Conservation (phyloP, 2,329 filamentous ascomycete genomes). For the Juglanconis juglandina region DNA sequence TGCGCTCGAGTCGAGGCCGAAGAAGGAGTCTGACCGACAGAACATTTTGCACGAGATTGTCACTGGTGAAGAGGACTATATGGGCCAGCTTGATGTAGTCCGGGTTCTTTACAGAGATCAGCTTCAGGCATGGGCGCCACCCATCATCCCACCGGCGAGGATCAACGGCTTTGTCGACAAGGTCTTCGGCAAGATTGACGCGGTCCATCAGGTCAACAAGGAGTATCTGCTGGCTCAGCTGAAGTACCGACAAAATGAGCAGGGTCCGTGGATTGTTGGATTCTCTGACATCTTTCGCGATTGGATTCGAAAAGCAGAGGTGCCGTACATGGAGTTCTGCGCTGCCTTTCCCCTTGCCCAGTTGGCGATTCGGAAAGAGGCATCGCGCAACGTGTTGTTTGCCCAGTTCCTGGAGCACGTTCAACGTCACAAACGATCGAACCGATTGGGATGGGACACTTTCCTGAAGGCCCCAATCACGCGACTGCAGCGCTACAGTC, state of each 20-base stretch:
- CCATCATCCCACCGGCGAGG: constrained; percentile 75
- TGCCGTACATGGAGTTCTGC: constrained; percentile 88
- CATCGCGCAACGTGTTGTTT: constrained; percentile 81
- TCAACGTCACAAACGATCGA: constrained; percentile 72
- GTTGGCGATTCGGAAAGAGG: constrained; percentile 79
- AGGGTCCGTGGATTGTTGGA: constrained; percentile 88
- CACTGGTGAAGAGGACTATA: constrained; percentile 86
- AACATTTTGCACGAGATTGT: constrained; percentile 96
- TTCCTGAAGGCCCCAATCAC: constrained; percentile 93
- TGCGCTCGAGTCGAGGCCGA: constrained; percentile 65
- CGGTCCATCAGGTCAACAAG: constrained; percentile 86
- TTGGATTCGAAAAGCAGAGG: constrained; percentile 92
- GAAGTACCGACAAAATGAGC: constrained; percentile 94
- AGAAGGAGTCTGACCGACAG: constrained; percentile 88
- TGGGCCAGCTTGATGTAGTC: constrained; percentile 83
- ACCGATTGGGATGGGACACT: constrained; percentile 87
- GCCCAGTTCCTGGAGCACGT: constrained; percentile 79
- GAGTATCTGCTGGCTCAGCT: constrained; percentile 88
- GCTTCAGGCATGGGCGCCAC: constrained; percentile 67
- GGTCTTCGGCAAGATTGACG: constrained; percentile 89
- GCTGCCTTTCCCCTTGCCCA: constrained; percentile 80
- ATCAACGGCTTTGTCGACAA: constrained; percentile 75
- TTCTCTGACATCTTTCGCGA: constrained; percentile 98
- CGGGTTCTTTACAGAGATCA: constrained; percentile 81
- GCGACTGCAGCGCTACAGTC: constrained; percentile 81